phyloP scores from a whole-genome alignment of 306 rosid species.

The Abrus precatorius region DNA sequence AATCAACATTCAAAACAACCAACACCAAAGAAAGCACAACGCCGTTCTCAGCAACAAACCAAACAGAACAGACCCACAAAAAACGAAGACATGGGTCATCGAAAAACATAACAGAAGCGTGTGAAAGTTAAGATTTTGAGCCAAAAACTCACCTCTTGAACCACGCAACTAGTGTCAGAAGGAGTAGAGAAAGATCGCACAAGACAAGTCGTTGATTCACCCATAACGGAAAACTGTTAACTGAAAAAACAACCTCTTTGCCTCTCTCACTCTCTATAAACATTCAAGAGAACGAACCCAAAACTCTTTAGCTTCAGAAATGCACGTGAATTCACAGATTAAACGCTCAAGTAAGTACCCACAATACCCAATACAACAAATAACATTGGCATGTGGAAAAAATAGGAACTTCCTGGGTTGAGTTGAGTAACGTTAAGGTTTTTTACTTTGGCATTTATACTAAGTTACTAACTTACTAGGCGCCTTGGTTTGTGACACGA shows the following conservation, averaged over 20 bases:
- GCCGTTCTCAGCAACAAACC: slow-evolving; percentile 47
- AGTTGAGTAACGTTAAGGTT: slow-evolving; percentile 1
- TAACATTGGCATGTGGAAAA: neutral
- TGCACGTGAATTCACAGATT: slow-evolving; percentile 49
- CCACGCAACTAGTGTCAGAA: slow-evolving; percentile 52
- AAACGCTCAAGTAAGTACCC: neutral
- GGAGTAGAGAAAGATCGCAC: slow-evolving; percentile 72
- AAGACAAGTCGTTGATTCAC: slow-evolving; percentile 69
- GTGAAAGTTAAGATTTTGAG: slow-evolving; percentile 23
- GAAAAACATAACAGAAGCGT: neutral
- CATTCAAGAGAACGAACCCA: slow-evolving; percentile 8
- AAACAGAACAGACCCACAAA: slow-evolving; percentile 17
- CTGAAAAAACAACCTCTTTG: neutral
- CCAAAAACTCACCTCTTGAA: slow-evolving; percentile 63
- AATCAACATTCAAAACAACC: neutral
- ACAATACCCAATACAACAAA: neutral
- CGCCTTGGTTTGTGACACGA: neutral
- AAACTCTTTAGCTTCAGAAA: slow-evolving; percentile 27
- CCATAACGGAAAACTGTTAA: slow-evolving; percentile 55
- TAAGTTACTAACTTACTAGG: neutral
- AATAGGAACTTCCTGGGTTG: neutral
- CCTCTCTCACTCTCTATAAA: neutral
- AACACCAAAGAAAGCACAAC: slow-evolving; percentile 27
- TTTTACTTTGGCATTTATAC: neutral
- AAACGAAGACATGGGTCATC: neutral